phyloP scores from a whole-genome alignment of 129 eudicot genomes.

The Glebionis coronaria region DNA sequence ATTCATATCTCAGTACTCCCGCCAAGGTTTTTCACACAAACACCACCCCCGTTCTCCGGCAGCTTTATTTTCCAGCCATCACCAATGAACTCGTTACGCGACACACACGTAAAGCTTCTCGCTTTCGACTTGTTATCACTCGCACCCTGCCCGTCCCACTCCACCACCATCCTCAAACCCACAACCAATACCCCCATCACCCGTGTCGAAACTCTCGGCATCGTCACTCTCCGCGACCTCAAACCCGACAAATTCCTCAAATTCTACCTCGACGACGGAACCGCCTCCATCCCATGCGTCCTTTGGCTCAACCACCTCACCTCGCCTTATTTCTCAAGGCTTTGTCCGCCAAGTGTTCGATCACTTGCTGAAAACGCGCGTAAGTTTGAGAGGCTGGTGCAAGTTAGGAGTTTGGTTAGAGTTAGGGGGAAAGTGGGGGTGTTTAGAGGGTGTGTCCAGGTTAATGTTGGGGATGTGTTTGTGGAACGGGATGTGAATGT shows the following conservation, averaged over 20 bases:
- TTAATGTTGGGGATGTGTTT: slow-evolving; percentile 67
- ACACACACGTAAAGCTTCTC: slow-evolving; percentile 65
- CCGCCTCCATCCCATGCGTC: slow-evolving; percentile 76
- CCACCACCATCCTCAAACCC: slow-evolving; percentile 39
- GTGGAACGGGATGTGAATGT: slow-evolving; percentile 76
- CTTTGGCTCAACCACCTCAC: slow-evolving; percentile 83
- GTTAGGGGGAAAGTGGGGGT: slow-evolving; percentile 63
- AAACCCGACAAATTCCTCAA: slow-evolving; percentile 63
- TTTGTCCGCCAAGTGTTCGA: slow-evolving; percentile 74
- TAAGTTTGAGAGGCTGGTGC: slow-evolving; percentile 34
- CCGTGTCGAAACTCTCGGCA: slow-evolving; percentile 67
- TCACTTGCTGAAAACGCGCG: slow-evolving; percentile 52
- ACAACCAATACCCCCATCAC: slow-evolving; percentile 29
- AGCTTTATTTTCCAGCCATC: background rate
- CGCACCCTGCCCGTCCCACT: slow-evolving; percentile 35
- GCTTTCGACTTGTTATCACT: slow-evolving; percentile 67
- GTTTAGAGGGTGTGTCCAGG: slow-evolving; percentile 57
- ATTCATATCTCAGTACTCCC: too few relatives aligned
- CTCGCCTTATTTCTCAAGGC: slow-evolving; percentile 60
- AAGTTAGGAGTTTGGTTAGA: slow-evolving; percentile 53
- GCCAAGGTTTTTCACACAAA: background rate
- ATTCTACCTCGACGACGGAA: slow-evolving; percentile 84
- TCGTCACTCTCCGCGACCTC: slow-evolving; percentile 51
- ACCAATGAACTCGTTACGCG: slow-evolving; percentile 34
- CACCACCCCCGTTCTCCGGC: background rate